Conservation (phyloP, 179 eudicot species). For the Gypsophila paniculata region DNA sequence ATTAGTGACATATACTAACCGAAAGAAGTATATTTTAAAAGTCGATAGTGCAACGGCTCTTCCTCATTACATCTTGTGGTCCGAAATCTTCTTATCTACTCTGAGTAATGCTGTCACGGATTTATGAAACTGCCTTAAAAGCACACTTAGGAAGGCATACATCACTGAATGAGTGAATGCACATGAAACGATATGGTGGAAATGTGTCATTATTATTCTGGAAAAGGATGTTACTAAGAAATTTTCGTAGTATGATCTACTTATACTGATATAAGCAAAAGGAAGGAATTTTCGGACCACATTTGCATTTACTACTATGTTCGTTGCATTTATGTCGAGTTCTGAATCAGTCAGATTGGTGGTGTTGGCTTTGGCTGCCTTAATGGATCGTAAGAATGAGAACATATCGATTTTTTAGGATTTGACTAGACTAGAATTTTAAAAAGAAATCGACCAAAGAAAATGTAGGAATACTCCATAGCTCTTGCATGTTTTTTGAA, state of each 20-base stretch:
- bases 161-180: not conserved
- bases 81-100: no score
- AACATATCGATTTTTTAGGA: not conserved
- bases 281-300: conserved; percentile 2
- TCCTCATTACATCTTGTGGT: no score
- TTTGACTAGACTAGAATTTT: not conserved
- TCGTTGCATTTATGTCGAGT: not conserved
- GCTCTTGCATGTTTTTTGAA: not conserved
- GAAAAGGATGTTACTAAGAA: not conserved
- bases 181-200: not conserved
- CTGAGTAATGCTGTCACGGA: not conserved
- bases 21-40: no score
- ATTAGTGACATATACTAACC: no score
- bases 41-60: not conserved
- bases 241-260: not conserved
- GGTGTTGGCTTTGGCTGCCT: not conserved
- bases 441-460: not conserved
- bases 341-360: not conserved
- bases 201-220: not conserved
- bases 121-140: not conserved
- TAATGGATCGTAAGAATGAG: not conserved
- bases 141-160: not conserved
- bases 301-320: not conserved
- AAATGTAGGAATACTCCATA: not conserved
- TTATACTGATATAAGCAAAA: no score